These are phyloP conservation scores for Penicillium cataractarum DNA, from an alignment of 495 filamentous ascomycete genomes.

Conservation along the genomic window DNA sequence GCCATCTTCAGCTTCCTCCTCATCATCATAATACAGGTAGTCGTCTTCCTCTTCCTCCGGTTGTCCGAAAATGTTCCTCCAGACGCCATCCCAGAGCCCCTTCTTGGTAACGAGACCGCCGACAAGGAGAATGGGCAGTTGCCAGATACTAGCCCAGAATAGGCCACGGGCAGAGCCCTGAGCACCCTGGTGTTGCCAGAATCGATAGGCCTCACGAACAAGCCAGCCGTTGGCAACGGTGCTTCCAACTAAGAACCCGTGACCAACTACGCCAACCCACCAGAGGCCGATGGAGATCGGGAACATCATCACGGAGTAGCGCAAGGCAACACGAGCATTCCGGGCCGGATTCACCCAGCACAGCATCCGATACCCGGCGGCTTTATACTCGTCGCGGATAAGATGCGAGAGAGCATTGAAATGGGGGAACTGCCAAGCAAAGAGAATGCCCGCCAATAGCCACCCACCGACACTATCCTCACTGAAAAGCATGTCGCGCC, in stretches of 20 bases:
- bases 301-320: conserved; percentile 86
- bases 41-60: conserved; percentile 50
- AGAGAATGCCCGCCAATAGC: conserved; percentile 81
- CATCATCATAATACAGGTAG: conserved; percentile 44
- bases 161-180: conserved; percentile 81
- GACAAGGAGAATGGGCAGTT: conserved; percentile 87
- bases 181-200: conserved; percentile 77
- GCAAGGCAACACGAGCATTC: conserved; percentile 82
- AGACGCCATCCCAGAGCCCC: conserved; percentile 86
- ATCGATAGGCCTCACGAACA: conserved; percentile 74
- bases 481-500: conserved; percentile 78
- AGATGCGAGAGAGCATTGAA: conserved; percentile 91
- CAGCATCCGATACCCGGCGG: conserved; percentile 89
- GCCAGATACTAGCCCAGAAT: conserved; percentile 99
- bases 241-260: conserved; percentile 81
- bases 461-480: conserved; percentile 79
- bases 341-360: conserved; percentile 82
- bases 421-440: conserved; percentile 98
- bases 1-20: conserved; percentile 28
- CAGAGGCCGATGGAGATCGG: conserved; percentile 85
- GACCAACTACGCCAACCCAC: conserved; percentile 81
- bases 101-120: conserved; percentile 93
- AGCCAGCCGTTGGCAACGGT: conserved; percentile 86
- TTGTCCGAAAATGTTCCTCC: conserved; percentile 64
- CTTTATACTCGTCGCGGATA: conserved; percentile 86